A percentile compares a stretch with the other conserved stretches of the same genome.
Conservation (phyloP, 768 basidiomycete genomes). For the Mycena indigotica region DNA sequence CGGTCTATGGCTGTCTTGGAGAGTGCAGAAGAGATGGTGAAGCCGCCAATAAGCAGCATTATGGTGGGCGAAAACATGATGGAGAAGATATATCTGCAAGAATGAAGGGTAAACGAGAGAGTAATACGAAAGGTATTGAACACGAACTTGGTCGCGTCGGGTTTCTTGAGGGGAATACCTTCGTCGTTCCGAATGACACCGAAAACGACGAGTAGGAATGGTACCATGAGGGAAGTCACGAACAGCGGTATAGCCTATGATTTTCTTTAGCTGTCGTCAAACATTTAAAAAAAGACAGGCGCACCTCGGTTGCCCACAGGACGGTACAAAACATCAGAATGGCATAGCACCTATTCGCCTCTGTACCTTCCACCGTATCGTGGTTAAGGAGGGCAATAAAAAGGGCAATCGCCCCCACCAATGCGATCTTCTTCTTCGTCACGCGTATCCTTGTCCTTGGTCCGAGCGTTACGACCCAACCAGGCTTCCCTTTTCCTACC, state of each 20-base stretch:
- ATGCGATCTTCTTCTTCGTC: conserved; percentile 61
- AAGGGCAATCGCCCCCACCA: conserved; percentile 56
- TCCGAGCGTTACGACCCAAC: conserved; percentile 59
- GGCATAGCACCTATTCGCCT: conserved; percentile 89
- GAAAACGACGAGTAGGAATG: conserved; percentile 83
- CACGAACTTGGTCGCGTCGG: conserved; percentile 76
- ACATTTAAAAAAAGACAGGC: conserved; percentile 21
- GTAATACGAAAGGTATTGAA: neutral
- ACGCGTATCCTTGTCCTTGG: conserved; percentile 68
- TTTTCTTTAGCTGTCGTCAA: neutral
- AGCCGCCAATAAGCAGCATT: conserved; percentile 96
- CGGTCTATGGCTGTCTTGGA: conserved; percentile 95
- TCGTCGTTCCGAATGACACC: conserved; percentile 71
- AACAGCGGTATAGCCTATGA: conserved; percentile 91
- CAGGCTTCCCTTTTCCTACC: conserved; percentile 35
- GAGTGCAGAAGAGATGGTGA: conserved; percentile 95
- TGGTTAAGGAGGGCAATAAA: conserved; percentile 66
- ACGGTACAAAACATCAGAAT: conserved; percentile 88
- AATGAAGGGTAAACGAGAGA: conserved; percentile 11
- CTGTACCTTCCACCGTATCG: conserved; percentile 56
- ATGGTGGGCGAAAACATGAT: conserved; percentile 98
- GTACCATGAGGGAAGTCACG: conserved; percentile 91
- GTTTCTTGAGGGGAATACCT: conserved; percentile 54
- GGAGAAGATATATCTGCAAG: conserved; percentile 80
- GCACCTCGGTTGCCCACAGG: conserved; percentile 94